Conservation (phyloP, 2,329 filamentous ascomycete species). For the Colletotrichum sp. region DNA sequence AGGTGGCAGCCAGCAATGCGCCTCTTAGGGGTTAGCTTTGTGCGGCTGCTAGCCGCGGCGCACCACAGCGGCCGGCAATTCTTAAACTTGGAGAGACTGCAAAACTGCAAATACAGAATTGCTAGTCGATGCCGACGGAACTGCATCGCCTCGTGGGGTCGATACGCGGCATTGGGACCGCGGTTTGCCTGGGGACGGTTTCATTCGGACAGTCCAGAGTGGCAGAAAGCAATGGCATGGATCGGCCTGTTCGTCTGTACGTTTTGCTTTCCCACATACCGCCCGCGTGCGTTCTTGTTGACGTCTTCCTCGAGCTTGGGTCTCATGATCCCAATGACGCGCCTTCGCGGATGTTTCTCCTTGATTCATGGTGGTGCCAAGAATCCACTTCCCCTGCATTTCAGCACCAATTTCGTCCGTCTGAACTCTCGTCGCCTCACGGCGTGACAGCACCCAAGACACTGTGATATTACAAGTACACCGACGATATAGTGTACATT, state of each 20-base stretch:
- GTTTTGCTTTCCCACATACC: background rate
- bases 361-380: slow-evolving; percentile 12
- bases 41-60: background rate
- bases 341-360: background rate
- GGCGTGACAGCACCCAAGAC: background rate
- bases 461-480: background rate
- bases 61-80: slow-evolving; percentile 1
- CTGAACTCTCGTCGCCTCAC: background rate
- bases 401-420: background rate
- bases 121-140: background rate
- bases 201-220: background rate
- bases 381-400: slow-evolving; percentile 17
- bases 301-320: background rate
- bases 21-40: background rate
- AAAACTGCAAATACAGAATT: background rate
- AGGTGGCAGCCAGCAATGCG: background rate
- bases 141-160: background rate
- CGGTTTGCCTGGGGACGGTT: background rate
- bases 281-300: background rate
- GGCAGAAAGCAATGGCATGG: background rate
- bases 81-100: background rate
- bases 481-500: background rate
- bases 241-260: background rate
- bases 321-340: background rate
- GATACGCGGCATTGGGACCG: background rate